Base-by-base conservation (phyloP, 345 rosid genomes). In the Citrus medica region DNA sequence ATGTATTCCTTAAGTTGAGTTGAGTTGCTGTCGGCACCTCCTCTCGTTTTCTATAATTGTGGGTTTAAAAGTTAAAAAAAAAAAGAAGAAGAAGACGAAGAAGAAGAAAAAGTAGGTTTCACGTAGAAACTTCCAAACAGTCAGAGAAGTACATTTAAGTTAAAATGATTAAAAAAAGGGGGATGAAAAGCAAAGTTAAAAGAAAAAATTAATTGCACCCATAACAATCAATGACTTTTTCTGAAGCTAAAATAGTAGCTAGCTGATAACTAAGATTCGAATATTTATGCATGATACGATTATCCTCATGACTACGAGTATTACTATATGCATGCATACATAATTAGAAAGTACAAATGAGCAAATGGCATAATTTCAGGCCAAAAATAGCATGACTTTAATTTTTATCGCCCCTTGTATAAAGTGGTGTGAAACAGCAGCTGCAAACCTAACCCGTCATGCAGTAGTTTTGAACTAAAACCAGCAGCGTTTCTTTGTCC, bases 331-430 rank as follows among this genome's bases (percentile, higher is more conserved):
- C 6, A 53, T 21, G 48, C 27, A 35, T 35, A 24, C 48, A 35
- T 27, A 38, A 65, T 65, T 65, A 19, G 13, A 8, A 64, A 64
- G 6, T 14, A 65, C 7, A 21, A 19, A 17, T 6, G 68, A 19
- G 22, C 10, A 5, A 9, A 5, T 14, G 28, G 9, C 24, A 32
- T 32, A 65, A 66, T 32, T 33, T 35, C 48, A 22, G 27, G 48
- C 48, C 70, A 37, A 48, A 46, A 63, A 32, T n/a, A 63, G 46
- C 22, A 30, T 1, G 28, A 17, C 22, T 74, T 51, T 40, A 40
- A 40, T 40, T 40, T 16, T 32, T 51, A 48, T n/a, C 84, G 86
- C 86, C 86, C 84, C 82, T 71, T 78, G 84, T 78, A 3, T 46
- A 80, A 80, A 38, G 67, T 7, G 21, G 12, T 22, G 25, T 14